Evolutionary conservation across 768 basidiomycete genomes (phyloP).

Genomic region (Lactarius indigo): DNA sequence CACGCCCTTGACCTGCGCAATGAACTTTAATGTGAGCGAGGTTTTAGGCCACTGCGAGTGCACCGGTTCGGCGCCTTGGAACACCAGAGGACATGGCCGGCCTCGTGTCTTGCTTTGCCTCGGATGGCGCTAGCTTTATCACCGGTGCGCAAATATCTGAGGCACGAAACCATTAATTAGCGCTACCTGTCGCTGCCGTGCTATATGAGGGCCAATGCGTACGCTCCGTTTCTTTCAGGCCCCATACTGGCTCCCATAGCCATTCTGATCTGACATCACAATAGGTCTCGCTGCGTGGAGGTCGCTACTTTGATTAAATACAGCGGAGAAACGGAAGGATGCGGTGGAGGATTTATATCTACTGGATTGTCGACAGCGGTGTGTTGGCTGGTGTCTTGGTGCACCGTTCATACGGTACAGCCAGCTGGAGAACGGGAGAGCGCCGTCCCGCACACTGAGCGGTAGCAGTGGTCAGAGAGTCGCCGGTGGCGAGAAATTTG

Average conservation of each 20-base stretch:
- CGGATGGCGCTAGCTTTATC: constrained; percentile 21
- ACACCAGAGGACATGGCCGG: constrained; percentile 22
- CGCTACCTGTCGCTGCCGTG: neutral
- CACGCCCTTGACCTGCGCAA: neutral
- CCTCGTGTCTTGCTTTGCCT: constrained; percentile 25
- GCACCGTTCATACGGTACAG: constrained; percentile 54
- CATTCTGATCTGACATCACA: neutral
- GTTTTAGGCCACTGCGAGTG: neutral
- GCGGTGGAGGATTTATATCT: neutral
- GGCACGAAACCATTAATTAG: neutral
- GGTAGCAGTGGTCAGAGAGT: neutral
- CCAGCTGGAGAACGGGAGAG: constrained; percentile 52
- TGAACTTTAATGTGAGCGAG: neutral
- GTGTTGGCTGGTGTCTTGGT: constrained; percentile 55
- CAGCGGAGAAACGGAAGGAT: neutral
- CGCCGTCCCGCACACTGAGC: constrained; percentile 47
- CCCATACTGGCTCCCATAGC: neutral
- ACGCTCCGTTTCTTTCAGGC: neutral
- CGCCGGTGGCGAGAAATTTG: neutral
- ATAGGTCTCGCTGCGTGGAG: constrained; percentile 14
- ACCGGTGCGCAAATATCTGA: constrained; percentile 14
- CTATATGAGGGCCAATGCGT: constrained; percentile 8
- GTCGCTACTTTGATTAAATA: constrained; percentile 8
- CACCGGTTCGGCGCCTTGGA: constrained; percentile 14
- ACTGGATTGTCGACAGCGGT: neutral